phyloP scores from a whole-genome alignment of 2,329 filamentous ascomycete species.

The Aspergillus texensis region DNA sequence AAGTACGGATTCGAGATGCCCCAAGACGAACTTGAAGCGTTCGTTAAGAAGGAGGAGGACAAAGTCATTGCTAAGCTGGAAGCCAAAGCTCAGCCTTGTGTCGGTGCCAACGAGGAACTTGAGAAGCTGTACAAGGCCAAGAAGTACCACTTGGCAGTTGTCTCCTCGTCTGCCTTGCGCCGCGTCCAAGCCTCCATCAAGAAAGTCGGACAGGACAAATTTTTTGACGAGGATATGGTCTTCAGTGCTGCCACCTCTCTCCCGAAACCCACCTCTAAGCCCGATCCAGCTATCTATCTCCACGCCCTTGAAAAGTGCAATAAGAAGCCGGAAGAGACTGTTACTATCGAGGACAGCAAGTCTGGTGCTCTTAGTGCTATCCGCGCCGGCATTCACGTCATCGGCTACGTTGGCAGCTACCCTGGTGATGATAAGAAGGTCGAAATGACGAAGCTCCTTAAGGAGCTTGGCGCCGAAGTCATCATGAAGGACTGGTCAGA shows the following conservation, averaged over 20 bases:
- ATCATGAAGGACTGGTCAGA: slow-evolving; percentile 59
- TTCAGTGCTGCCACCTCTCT: slow-evolving; percentile 83
- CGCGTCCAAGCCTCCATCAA: slow-evolving; percentile 77
- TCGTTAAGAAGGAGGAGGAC: slow-evolving; percentile 77
- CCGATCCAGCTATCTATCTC: slow-evolving; percentile 85
- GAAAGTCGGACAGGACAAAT: slow-evolving; percentile 78
- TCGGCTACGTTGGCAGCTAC: slow-evolving; percentile 86
- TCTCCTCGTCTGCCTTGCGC: slow-evolving; percentile 77
- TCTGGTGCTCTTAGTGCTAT: slow-evolving; percentile 77
- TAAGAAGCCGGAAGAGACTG: slow-evolving; percentile 69
- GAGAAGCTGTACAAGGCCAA: slow-evolving; percentile 62
- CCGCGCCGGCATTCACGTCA: slow-evolving; percentile 75
- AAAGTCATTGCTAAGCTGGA: slow-evolving; percentile 80
- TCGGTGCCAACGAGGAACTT: slow-evolving; percentile 68
- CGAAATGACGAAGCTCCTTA: slow-evolving; percentile 66
- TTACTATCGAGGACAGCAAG: slow-evolving; percentile 88
- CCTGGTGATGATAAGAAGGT: slow-evolving; percentile 59
- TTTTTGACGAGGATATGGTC: slow-evolving; percentile 73
- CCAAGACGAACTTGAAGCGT: slow-evolving; percentile 69
- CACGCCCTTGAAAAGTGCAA: slow-evolving; percentile 74
- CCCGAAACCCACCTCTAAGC: slow-evolving; percentile 80
- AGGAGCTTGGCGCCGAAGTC: slow-evolving; percentile 62
- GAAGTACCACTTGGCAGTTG: slow-evolving; percentile 76
- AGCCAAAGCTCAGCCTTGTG: slow-evolving; percentile 67
- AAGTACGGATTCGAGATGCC: slow-evolving; percentile 74